Base-by-base conservation (phyloP, 768 basidiomycete genomes). In the Dioszegia aurantiaca region DNA sequence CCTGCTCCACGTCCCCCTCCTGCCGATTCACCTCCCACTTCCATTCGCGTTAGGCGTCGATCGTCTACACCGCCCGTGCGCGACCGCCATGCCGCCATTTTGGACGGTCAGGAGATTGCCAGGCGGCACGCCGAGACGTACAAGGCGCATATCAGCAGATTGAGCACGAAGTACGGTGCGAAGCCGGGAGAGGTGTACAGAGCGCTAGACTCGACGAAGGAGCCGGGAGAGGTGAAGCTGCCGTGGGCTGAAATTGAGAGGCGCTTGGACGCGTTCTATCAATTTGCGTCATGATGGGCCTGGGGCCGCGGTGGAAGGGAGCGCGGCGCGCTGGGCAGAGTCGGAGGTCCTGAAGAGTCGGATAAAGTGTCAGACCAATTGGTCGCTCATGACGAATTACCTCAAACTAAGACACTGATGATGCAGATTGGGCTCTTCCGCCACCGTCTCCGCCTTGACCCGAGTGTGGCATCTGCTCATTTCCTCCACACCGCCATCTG, bases 231-330 rank as follows among this genome's bases (percentile, higher is more conserved):
- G 41, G 37, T 23, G 10, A 42, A 41, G 24, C 17, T 56, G 41
- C 33, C 52, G 44, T 58, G 56, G 61, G 23, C 16, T 11, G 61
- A 62, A 30, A 51, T 62, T 30, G 56, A 58, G 46, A 17, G 40
- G 43, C 24, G 56, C 36, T 40, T 62, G 37, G 37, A 36, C 21
- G 44, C 14, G 24, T 16, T 33, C 28, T 62, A 31, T 28, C 45
- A 30, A 37, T 19, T 30, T 3, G 27, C 31, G 51, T 19, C 19
- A 23, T 27, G 9, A 41, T 36, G 11, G 2, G 17, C 5, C 8
- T n/a, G 9, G 24, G 30, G 48, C 14, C 3, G 30, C 28, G 6
- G 21, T 27, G 10, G 45, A 47, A 6, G 23, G 21, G 45, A 47
- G n/a, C n/a, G n/a, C n/a, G n/a, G n/a, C n/a, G n/a, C n/a, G n/a